phyloP scores from a whole-genome alignment of 2,329 filamentous ascomycete species.

The Stagonosporopsis vannaccii region DNA sequence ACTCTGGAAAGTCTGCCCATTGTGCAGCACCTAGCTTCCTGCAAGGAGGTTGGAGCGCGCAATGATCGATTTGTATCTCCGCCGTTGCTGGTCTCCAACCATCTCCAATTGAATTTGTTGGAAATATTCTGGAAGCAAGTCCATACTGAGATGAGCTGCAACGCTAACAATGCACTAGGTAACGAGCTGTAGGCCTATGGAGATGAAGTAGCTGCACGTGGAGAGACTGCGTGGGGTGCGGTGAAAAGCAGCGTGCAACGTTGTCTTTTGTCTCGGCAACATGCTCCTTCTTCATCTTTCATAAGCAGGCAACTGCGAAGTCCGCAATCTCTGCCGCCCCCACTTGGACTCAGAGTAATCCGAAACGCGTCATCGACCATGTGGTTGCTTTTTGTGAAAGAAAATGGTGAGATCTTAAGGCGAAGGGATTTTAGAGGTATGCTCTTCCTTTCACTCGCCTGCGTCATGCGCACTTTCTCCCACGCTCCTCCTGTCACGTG shows the following conservation, averaged over 20 bases:
- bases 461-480: neutral
- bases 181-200: neutral
- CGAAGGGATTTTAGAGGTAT: neutral
- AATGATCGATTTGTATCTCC: neutral
- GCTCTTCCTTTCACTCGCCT: neutral
- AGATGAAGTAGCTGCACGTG: neutral
- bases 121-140: neutral
- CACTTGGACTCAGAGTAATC: neutral
- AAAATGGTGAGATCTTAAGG: neutral
- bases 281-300: neutral
- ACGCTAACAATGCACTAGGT: neutral
- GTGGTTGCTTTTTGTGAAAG: neutral
- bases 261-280: neutral
- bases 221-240: neutral
- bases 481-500: neutral
- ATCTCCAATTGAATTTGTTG: neutral
- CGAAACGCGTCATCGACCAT: neutral
- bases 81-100: neutral
- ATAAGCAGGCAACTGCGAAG: constrained; percentile 1
- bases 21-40: constrained; percentile 10
- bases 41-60: neutral
- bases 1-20: neutral
- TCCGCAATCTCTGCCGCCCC: neutral
- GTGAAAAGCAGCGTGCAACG: neutral
- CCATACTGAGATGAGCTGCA: neutral